Conservation (phyloP, 257 asterid species). For the Solanum arcanum region DNA sequence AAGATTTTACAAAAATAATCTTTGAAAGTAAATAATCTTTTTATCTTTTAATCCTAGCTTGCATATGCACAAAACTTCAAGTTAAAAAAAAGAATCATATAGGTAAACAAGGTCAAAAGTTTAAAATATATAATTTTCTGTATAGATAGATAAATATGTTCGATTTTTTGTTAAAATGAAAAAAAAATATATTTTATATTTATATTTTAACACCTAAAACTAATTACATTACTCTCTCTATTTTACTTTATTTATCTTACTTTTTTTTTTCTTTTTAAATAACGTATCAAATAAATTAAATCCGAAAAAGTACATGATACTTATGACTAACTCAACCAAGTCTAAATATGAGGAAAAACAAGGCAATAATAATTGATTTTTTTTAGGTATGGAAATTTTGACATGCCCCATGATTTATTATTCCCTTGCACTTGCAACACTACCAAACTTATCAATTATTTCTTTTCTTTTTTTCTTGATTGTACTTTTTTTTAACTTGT, state of each 20-base stretch:
- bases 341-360: neutral
- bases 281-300: too few species aligned
- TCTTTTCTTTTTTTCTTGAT: neutral
- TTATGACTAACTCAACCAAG: neutral
- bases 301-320: too few species aligned
- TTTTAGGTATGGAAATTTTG: neutral
- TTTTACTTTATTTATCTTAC: too few species aligned
- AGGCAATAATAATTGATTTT: neutral
- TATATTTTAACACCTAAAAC: too few species aligned
- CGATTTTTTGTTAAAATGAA: neutral
- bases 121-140: neutral
- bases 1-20: neutral
- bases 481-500: neutral
- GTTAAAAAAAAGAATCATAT: neutral
- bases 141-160: neutral
- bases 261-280: too few species aligned
- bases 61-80: neutral
- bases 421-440: neutral
- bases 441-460: neutral
- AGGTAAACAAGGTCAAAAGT: neutral
- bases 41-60: neutral
- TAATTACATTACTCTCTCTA: too few species aligned
- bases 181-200: too few species aligned
- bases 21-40: neutral
- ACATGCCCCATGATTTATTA: neutral